Percentiles rank a stretch among this genome's conserved stretches.
phyloP scores from a whole-genome alignment of 352 stramenopile genomes.

The Thraustochytrium sp. region DNA sequence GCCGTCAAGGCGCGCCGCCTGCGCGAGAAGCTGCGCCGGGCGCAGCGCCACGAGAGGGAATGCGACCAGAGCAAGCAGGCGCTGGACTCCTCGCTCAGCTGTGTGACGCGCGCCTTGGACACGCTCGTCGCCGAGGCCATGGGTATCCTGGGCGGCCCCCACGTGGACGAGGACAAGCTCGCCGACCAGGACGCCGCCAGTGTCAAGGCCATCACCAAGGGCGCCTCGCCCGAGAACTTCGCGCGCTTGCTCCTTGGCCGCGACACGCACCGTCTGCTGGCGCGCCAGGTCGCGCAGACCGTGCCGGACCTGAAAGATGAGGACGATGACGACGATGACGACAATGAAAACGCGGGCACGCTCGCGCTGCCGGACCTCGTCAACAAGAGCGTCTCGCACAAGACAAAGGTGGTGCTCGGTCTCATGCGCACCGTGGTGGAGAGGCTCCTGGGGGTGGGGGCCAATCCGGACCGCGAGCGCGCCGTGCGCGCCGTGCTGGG shows the following conservation, averaged over 20 bases:
- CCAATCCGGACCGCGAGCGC: neutral
- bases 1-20: conserved; percentile 7
- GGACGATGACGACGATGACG: conserved; percentile 22
- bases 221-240: neutral
- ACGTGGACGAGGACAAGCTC: neutral
- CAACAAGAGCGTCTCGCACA: neutral
- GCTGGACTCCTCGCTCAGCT: neutral
- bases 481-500: neutral
- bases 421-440: neutral
- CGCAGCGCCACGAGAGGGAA: neutral
- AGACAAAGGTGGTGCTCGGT: neutral
- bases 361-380: neutral
- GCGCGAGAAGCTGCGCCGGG: neutral
- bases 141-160: neutral
- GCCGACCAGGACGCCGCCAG: neutral
- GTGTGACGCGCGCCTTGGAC: neutral
- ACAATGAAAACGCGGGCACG: neutral
- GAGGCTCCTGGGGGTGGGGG: neutral
- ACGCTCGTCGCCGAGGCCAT: neutral
- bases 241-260: neutral
- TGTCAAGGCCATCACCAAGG: neutral
- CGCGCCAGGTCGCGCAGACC: neutral
- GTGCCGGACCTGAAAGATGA: neutral
- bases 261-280: neutral
- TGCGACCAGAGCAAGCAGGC: neutral